A percentile compares a stretch with the other conserved stretches of the same genome.
These are phyloP conservation scores for Wickerhamomyces ciferrii DNA, from an alignment of 805 yeast species.

Conservation along the genomic window DNA sequence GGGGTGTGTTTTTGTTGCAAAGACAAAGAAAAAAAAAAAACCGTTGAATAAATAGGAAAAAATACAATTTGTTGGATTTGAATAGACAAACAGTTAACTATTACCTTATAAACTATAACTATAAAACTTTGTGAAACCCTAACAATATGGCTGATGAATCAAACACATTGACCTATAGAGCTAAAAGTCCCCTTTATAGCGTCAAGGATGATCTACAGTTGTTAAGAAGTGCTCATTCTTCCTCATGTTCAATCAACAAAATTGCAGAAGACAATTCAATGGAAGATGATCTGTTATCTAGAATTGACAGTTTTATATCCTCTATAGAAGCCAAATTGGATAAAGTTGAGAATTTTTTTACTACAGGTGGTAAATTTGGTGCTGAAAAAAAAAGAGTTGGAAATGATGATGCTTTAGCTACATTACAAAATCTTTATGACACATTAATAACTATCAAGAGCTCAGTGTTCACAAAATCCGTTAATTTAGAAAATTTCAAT, in stretches of 20 bases:
- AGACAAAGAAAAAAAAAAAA: background rate
- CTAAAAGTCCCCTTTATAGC: slow-evolving; percentile 11
- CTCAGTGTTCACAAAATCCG: slow-evolving; percentile 16
- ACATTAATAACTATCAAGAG: slow-evolving; percentile 20
- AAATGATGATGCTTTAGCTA: slow-evolving; percentile 14
- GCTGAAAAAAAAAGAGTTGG: background rate
- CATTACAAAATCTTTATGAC: slow-evolving; percentile 20
- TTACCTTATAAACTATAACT: no score
- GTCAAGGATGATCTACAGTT: slow-evolving; percentile 14
- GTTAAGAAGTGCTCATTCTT: slow-evolving; percentile 17
- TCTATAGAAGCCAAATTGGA: slow-evolving; percentile 21
- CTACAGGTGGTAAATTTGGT: background rate
- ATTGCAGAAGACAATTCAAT: slow-evolving; percentile 19
- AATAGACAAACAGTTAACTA: no score
- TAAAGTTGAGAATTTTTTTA: slow-evolving; percentile 17
- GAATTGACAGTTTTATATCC: slow-evolving; percentile 18
- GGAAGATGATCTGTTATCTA: slow-evolving; percentile 14
- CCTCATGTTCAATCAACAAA: slow-evolving; percentile 18
- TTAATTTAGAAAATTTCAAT: slow-evolving; percentile 17
- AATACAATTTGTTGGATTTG: background rate
- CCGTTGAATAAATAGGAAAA: background rate
- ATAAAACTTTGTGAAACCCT: no score
- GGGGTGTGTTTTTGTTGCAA: background rate
- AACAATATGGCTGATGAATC: background rate
- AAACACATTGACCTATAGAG: background rate